Evolutionary conservation across 768 basidiomycete genomes (phyloP).

Genomic region (Krasilnikovozyma curviuscula): DNA sequence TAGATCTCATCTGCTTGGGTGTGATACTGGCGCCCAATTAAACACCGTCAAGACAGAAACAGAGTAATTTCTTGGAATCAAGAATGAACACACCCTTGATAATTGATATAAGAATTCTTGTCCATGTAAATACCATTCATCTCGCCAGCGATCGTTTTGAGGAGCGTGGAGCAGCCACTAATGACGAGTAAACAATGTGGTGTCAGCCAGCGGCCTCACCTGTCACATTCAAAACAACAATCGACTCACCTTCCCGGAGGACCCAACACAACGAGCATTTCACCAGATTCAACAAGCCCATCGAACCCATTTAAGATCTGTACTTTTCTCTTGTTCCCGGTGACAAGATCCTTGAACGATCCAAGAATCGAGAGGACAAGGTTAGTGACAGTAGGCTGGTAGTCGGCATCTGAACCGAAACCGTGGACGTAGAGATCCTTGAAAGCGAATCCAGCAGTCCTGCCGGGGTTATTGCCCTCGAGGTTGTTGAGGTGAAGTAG

Average conservation of each 20-base stretch:
- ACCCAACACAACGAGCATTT: constrained; percentile 47
- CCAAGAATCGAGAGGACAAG: constrained; percentile 16
- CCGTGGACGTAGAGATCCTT: constrained; percentile 27
- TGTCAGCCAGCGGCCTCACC: not conserved
- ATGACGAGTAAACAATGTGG: not conserved
- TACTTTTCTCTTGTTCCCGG: constrained; percentile 17
- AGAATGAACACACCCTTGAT: constrained; percentile 17
- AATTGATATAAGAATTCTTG: constrained; percentile 19
- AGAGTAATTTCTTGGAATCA: too few relatives aligned
- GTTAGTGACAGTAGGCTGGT: constrained; percentile 32
- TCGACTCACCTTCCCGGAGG: constrained; percentile 28
- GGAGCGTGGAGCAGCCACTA: constrained; percentile 30
- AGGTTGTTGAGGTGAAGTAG: constrained; percentile 17
- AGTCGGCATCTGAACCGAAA: constrained; percentile 22
- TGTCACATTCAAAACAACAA: not conserved
- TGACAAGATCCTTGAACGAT: constrained; percentile 11
- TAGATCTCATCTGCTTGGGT: constrained; percentile 30
- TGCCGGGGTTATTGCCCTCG: constrained; percentile 18
- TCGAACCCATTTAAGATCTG: constrained; percentile 44
- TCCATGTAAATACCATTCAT: constrained; percentile 24
- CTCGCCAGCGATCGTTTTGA: constrained; percentile 35
- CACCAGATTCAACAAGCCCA: constrained; percentile 45
- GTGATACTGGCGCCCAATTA: constrained; percentile 25
- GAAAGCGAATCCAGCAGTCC: constrained; percentile 29
- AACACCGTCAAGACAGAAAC: not conserved